Evolutionary conservation across 768 basidiomycete species (phyloP), one percentile per base, ranked within the genome.

Genomic region (Tricholomella constricta): DNA sequence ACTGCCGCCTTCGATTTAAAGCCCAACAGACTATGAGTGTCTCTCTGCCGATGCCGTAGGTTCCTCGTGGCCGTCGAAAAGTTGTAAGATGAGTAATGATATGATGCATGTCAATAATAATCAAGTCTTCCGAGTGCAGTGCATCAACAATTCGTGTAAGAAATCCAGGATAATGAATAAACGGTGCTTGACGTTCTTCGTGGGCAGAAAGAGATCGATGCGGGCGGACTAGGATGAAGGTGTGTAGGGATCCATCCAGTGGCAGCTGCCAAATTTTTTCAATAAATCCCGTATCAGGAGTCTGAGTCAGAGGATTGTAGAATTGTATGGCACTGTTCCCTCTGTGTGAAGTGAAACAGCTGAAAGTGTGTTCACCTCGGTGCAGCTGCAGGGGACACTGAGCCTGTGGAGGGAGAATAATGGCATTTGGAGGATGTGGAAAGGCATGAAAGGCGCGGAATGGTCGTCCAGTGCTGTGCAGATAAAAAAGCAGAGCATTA

Each of bases 241-340:
- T 59, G 34, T 56, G 55, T 52, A 63, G 34, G 17, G 48, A 40
- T 5, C 45, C 54, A n/a, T 65, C 45, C 6, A 67, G 47, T n/a
- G 61, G 61, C 26, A 68, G 44, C 37, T 35, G 41, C 52, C 52
- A 51, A 49, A 49, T 49, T 38, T 34, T 58, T 35, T 55, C 34
- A 52, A 65, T 65, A 36, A 49, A 51, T 7, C 62, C 64, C 37
- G 61, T 66, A 32, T 51, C 11, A 11, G 22, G 34, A 19, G 10
- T 17, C 10, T 51, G 23, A 27, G 31, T 34, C 46, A 41, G 17
- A 26, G 62, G 62, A 42, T 60, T 45, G 26, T 55, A 52, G 37
- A 61, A 65, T 32, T 62, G 60, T 32, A 68, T 62, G 17, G 58
- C 58, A 57, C 63, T 64, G 38, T 62, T 66, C 4, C 58, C 63